phyloP scores from a whole-genome alignment of 257 asterid species.

The Jacaranda mimosifolia region DNA sequence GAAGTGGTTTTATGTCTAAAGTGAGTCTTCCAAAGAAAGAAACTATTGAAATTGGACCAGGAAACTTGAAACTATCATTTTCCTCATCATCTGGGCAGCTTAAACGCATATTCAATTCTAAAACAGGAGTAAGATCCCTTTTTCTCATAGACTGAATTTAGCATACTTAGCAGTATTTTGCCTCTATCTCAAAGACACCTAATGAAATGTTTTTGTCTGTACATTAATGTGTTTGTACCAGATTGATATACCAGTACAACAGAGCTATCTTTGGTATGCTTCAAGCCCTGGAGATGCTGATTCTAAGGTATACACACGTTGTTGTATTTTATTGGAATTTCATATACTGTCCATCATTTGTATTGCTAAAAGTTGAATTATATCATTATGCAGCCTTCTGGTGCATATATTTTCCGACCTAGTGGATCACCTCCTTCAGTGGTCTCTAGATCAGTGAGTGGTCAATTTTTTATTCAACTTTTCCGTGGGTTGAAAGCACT shows the following conservation, averaged over 20 bases:
- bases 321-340: neutral
- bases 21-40: conserved; percentile 46
- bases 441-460: conserved; percentile 75
- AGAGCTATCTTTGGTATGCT: conserved; percentile 81
- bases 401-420: conserved; percentile 94
- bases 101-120: conserved; percentile 67
- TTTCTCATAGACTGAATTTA: too few relatives aligned
- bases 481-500: too few relatives aligned
- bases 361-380: conserved; percentile 24
- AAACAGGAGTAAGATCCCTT: conserved; percentile 65
- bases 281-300: conserved; percentile 69
- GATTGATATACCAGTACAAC: conserved; percentile 89
- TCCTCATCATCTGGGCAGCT: conserved; percentile 84
- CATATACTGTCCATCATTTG: neutral
- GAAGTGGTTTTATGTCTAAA: conserved; percentile 36
- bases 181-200: conserved; percentile 16
- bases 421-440: conserved; percentile 58
- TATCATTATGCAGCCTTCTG: conserved; percentile 61
- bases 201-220: neutral
- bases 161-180: too few relatives aligned
- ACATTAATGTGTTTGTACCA: conserved; percentile 37
- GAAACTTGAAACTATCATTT: conserved; percentile 74
- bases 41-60: conserved; percentile 73
- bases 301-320: conserved; percentile 54
- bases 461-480: too few relatives aligned